phyloP scores from a whole-genome alignment of 2,329 filamentous ascomycete species.

The Akanthomyces dipterigenus region DNA sequence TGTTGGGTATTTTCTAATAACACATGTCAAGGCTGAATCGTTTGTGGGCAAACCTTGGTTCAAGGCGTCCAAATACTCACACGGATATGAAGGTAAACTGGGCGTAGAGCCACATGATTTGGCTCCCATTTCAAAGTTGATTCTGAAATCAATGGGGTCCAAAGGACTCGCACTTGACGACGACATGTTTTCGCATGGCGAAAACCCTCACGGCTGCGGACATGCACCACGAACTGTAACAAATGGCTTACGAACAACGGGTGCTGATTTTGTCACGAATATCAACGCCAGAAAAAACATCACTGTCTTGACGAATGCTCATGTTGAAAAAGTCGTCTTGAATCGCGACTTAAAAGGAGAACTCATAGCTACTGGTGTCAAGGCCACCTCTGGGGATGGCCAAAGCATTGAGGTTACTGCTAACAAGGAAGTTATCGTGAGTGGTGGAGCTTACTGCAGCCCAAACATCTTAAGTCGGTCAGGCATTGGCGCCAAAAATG shows the following conservation, averaged over 20 bases:
- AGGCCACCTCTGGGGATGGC: slow-evolving; percentile 34
- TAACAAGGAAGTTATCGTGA: slow-evolving; percentile 34
- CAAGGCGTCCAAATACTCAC: slow-evolving; percentile 37
- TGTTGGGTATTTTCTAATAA: neutral
- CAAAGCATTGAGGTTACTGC: slow-evolving; percentile 29
- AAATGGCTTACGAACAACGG: slow-evolving; percentile 44
- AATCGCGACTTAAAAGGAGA: slow-evolving; percentile 26
- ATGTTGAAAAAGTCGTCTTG: slow-evolving; percentile 47
- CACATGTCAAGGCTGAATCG: slow-evolving; percentile 38
- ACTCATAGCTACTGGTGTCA: slow-evolving; percentile 38
- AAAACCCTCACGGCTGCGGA: slow-evolving; percentile 47
- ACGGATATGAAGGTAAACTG: slow-evolving; percentile 46
- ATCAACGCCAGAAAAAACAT: slow-evolving; percentile 35
- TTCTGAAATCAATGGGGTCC: slow-evolving; percentile 48
- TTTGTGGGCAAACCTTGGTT: slow-evolving; percentile 55
- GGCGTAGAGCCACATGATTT: slow-evolving; percentile 52
- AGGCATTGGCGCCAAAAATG: slow-evolving; percentile 40
- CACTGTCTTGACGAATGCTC: slow-evolving; percentile 39
- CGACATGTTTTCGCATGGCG: slow-evolving; percentile 51
- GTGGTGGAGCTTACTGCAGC: slow-evolving; percentile 43
- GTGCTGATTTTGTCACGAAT: slow-evolving; percentile 44
- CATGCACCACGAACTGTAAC: slow-evolving; percentile 47
- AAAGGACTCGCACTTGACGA: slow-evolving; percentile 46
- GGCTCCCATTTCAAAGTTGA: slow-evolving; percentile 49
- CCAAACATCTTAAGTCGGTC: slow-evolving; percentile 46